A percentile compares a stretch with the other conserved stretches of the same genome.
Conservation (phyloP, 495 filamentous ascomycete species). For the Xylaria bambusicola region DNA sequence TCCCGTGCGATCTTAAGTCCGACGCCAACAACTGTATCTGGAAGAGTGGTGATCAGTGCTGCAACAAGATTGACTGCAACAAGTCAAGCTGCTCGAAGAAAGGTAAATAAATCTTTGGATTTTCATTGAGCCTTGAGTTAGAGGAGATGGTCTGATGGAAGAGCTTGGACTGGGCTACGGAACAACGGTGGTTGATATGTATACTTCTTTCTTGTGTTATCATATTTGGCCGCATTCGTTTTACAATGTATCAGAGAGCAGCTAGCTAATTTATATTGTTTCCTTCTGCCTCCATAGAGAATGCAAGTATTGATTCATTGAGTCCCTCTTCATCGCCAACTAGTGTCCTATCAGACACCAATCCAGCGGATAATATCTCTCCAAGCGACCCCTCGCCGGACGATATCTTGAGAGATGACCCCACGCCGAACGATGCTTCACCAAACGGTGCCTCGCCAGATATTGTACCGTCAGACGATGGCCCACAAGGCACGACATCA, state of each 20-base stretch:
- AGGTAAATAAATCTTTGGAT: slow-evolving; percentile 14
- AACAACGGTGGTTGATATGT: not conserved
- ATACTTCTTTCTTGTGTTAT: not conserved
- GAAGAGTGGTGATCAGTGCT: slow-evolving; percentile 10
- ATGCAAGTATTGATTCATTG: not conserved
- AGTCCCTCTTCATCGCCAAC: not conserved
- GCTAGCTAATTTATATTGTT: slow-evolving; percentile 12
- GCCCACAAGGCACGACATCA: not conserved
- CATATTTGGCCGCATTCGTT: not conserved
- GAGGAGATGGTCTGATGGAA: not conserved
- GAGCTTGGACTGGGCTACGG: not conserved
- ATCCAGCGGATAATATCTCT: not conserved
- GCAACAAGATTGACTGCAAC: slow-evolving; percentile 5
- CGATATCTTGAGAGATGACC: not conserved
- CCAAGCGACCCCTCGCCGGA: not conserved
- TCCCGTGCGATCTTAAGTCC: slow-evolving; percentile 13
- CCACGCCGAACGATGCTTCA: not conserved
- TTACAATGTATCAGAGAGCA: slow-evolving; percentile 6
- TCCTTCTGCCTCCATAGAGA: not conserved
- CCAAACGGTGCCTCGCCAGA: not conserved
- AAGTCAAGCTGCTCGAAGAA: not conserved
- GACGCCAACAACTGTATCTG: slow-evolving; percentile 15
- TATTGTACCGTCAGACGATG: not conserved
- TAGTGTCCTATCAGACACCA: not conserved
- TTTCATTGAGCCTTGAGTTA: not conserved